These are phyloP conservation scores for Colletotrichum scovillei DNA, from an alignment of 2,329 filamentous ascomycete species.

Conservation along the genomic window DNA sequence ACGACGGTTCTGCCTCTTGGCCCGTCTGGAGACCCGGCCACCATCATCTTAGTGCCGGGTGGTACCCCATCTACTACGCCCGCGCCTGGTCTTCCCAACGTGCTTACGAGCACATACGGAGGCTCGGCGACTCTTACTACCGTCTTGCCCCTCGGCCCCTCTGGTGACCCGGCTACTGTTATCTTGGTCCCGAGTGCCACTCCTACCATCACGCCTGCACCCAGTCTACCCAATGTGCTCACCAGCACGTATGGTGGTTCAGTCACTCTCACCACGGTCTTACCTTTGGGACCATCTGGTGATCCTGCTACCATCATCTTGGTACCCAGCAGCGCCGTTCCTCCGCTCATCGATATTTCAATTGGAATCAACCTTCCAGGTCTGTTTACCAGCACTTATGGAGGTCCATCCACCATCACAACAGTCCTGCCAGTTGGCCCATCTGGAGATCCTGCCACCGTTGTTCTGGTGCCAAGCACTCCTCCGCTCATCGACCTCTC, in stretches of 20 bases:
- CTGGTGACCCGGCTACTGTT: not conserved
- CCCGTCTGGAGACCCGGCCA: not conserved
- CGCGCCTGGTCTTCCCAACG: not conserved
- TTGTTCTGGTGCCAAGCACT: not conserved
- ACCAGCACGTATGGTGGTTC: constrained; percentile 3
- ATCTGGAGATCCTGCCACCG: not conserved
- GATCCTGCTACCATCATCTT: not conserved
- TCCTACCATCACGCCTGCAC: not conserved
- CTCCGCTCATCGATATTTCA: not conserved
- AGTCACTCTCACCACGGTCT: not conserved
- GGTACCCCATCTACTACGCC: not conserved
- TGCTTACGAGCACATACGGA: not conserved
- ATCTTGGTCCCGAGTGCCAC: not conserved
- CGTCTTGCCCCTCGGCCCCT: not conserved
- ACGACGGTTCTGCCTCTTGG: not conserved
- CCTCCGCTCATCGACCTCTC: not conserved
- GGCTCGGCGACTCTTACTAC: not conserved
- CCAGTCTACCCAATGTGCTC: not conserved
- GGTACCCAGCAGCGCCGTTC: not conserved
- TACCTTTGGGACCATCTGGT: not conserved
- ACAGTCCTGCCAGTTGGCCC: not conserved
- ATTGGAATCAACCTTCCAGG: not conserved
- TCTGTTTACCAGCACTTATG: not conserved
- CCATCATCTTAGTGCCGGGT: not conserved
- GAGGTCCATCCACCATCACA: not conserved